A percentile compares a stretch with the other conserved stretches of the same genome.
phyloP scores from a whole-genome alignment of 176 grass and related monocot species.

The Aegilops umbellulata region DNA sequence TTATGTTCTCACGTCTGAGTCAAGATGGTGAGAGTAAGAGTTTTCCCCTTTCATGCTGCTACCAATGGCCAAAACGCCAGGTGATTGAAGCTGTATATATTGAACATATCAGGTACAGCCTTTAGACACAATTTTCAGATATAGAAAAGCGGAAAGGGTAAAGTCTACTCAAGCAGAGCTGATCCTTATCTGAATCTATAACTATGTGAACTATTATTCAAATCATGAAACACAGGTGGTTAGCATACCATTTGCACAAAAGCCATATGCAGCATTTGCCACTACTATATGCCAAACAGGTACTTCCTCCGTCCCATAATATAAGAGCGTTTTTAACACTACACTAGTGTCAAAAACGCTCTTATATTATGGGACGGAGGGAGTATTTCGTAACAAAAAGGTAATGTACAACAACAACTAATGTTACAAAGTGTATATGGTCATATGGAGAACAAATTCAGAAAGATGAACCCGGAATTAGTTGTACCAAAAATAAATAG shows the following conservation, averaged over 20 bases:
- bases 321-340: too few species aligned
- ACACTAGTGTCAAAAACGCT: too few species aligned
- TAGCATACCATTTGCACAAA: background rate
- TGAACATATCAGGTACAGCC: conserved; percentile 6
- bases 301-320: too few species aligned
- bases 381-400: background rate
- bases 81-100: conserved; percentile 82
- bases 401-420: background rate
- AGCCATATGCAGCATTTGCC: background rate
- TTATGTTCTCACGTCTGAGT: conserved; percentile 79
- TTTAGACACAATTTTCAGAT: conserved; percentile 12
- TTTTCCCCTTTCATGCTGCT: conserved; percentile 99
- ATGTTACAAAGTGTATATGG: background rate
- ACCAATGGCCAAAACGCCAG: conserved; percentile 89
- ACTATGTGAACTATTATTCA: background rate
- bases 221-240: background rate
- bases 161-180: background rate
- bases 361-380: too few species aligned
- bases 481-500: background rate
- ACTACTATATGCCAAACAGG: background rate
- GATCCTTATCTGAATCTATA: background rate
- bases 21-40: conserved; percentile 98
- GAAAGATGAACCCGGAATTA: background rate
- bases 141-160: background rate
- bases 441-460: background rate